Base-by-base conservation (phyloP, 2,329 filamentous ascomycete genomes). In the Scortechinia acanthostroma region DNA sequence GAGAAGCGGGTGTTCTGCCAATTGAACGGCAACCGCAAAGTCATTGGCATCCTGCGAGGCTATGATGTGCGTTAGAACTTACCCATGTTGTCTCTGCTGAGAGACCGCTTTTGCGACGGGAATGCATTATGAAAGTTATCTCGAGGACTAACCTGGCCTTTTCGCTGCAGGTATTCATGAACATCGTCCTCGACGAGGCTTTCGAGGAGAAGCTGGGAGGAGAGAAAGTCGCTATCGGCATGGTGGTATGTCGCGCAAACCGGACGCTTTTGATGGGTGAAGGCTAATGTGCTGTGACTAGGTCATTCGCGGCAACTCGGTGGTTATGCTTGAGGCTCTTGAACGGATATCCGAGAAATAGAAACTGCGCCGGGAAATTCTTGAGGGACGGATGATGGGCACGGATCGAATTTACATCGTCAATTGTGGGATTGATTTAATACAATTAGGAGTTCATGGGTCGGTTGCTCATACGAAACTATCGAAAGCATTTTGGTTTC, bases 1-100 rank as follows among this genome's bases (percentile, higher is more conserved):
- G 93, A 98, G 76, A 98, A 98, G 81, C 81, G 91, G 69, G 80
- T 98, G 61, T 95, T 96, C 66, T 90, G 97, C 54, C 91, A 98
- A 68, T 74, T 98, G 45, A 98, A 98, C 68, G 93, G 93, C 60
- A 95, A 91, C 66, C 87, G 93, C 64, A 97, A 95, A 69, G 91
- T 98, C 50, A 89, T 95, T 64, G 93, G 94, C 46, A 79, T 95
- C 44, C 77, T 98, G 47, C 84, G 93, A 52, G 93, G 93, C 48
- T 98, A 97, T 67, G 93, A 98, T 81, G 93, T 96, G 70, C 53
- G 85, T 58, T 42, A 30, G 35, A 3, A 21, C 13, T 22, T 3
- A 35, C n/a, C 13, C 4, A 22, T 47, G 43, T 2, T 14, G n/a
- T 20, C 3, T 22, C 20, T 3, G 17, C 13, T 5, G 13, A 19